These are phyloP conservation scores for Yarrowia porcina DNA, from an alignment of 805 yeast genomes.

Conservation along the genomic window DNA sequence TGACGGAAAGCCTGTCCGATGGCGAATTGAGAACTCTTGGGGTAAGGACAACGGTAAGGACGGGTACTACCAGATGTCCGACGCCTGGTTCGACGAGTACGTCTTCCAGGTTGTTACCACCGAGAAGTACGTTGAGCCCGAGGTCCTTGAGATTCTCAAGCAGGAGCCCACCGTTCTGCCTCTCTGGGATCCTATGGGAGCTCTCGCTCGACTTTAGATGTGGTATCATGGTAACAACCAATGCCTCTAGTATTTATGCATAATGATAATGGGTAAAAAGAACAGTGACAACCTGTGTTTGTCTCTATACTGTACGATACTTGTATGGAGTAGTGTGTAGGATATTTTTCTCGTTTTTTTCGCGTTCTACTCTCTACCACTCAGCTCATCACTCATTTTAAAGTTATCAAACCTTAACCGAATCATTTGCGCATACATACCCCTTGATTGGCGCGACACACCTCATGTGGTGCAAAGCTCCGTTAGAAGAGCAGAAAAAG, in stretches of 20 bases:
- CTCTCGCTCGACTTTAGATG: slow-evolving; percentile 47
- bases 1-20: slow-evolving; percentile 57
- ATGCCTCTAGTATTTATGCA: not conserved
- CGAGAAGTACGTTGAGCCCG: slow-evolving; percentile 45
- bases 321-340: too few species aligned
- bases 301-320: too few species aligned
- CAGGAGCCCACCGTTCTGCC: slow-evolving; percentile 57
- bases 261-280: not conserved
- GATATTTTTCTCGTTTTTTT: not conserved
- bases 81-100: slow-evolving; percentile 69
- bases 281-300: too few species aligned
- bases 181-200: slow-evolving; percentile 80
- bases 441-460: slow-evolving; percentile 17
- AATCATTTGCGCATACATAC: slow-evolving; percentile 2
- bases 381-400: too few species aligned
- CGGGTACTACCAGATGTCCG: slow-evolving; percentile 70
- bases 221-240: too few species aligned
- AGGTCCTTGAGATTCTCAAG: slow-evolving; percentile 42
- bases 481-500: not conserved
- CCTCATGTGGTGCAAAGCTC: not conserved
- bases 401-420: not conserved
- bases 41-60: slow-evolving; percentile 64
- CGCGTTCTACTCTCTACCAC: too few species aligned
- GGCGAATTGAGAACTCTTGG: slow-evolving; percentile 78
- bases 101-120: slow-evolving; percentile 70